Evolutionary conservation across 768 basidiomycete genomes (phyloP).

Genomic region (Hydnomerulius pinastri): DNA sequence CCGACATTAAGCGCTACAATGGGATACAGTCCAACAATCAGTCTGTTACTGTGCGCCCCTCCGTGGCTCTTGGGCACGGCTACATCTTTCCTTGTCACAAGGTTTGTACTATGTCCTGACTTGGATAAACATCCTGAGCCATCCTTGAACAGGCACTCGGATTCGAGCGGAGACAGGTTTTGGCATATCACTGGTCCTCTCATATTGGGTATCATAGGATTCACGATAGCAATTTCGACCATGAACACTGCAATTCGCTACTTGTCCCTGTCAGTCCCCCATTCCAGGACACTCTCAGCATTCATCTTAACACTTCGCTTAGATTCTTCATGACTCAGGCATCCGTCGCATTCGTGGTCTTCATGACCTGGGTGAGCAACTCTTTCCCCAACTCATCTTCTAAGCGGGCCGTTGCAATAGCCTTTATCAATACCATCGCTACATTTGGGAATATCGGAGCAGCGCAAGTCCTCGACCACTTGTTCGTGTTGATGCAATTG

Average conservation of each 20-base stretch:
- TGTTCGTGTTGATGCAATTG: constrained; percentile 1
- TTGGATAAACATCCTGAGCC: constrained; percentile 2
- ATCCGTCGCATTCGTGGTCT: constrained; percentile 68
- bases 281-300: background rate
- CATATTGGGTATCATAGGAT: constrained; percentile 61
- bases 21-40: constrained; percentile 60
- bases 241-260: constrained; percentile 65
- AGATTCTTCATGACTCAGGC: constrained; percentile 79
- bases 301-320: background rate
- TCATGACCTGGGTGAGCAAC: constrained; percentile 54
- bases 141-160: constrained; percentile 62
- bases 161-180: constrained; percentile 68
- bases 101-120: constrained; percentile 31
- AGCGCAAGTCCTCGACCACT: constrained; percentile 50
- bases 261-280: constrained; percentile 52
- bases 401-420: constrained; percentile 84
- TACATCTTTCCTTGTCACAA: constrained; percentile 54
- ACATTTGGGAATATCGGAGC: constrained; percentile 82
- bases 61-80: constrained; percentile 67
- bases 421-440: constrained; percentile 75
- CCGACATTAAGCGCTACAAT: constrained; percentile 75
- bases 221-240: constrained; percentile 61
- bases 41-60: constrained; percentile 74
- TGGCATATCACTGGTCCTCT: constrained; percentile 63
- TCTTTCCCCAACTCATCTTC: constrained; percentile 75